Conservation (phyloP, 768 basidiomycete species). For the Cyathus striatus region DNA sequence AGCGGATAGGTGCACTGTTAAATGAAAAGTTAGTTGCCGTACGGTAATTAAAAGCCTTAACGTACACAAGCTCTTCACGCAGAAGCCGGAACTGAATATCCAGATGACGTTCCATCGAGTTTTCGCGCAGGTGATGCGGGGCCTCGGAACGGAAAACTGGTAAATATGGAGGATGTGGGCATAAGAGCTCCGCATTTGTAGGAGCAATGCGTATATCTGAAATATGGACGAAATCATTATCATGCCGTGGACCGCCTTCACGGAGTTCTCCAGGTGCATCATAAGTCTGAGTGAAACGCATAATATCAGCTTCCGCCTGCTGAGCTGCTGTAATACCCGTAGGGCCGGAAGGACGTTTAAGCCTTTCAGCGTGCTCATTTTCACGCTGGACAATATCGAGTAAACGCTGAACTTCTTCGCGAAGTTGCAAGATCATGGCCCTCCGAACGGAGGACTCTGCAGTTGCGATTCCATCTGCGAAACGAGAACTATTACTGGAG, state of each 20-base stretch:
- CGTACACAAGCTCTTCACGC: constrained; percentile 66
- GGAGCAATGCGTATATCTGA: constrained; percentile 61
- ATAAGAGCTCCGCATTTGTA: constrained; percentile 61
- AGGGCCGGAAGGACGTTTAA: neutral
- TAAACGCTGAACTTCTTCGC: constrained; percentile 25
- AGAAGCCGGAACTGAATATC: constrained; percentile 75
- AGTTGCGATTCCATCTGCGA: too few relatives aligned
- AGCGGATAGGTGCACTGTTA: constrained; percentile 46
- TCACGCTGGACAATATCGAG: constrained; percentile 49
- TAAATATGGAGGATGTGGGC: constrained; percentile 43
- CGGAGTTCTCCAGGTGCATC: constrained; percentile 53
- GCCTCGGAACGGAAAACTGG: constrained; percentile 57
- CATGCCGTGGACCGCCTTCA: constrained; percentile 51
- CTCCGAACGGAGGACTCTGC: constrained; percentile 17
- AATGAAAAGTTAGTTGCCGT: neutral
- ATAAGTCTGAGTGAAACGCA: constrained; percentile 34
- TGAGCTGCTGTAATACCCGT: neutral
- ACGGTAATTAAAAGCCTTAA: constrained; percentile 1
- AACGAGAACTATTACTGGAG: too few relatives aligned
- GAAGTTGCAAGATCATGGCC: constrained; percentile 32
- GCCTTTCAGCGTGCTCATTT: constrained; percentile 23
- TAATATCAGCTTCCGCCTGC: constrained; percentile 25
- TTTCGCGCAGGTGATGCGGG: constrained; percentile 53
- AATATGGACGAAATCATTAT: constrained; percentile 61
- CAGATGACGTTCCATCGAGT: constrained; percentile 60